Percentiles rank a stretch among this genome's conserved stretches.
Conservation (phyloP, 768 basidiomycete species). For the Trametes punicea region DNA sequence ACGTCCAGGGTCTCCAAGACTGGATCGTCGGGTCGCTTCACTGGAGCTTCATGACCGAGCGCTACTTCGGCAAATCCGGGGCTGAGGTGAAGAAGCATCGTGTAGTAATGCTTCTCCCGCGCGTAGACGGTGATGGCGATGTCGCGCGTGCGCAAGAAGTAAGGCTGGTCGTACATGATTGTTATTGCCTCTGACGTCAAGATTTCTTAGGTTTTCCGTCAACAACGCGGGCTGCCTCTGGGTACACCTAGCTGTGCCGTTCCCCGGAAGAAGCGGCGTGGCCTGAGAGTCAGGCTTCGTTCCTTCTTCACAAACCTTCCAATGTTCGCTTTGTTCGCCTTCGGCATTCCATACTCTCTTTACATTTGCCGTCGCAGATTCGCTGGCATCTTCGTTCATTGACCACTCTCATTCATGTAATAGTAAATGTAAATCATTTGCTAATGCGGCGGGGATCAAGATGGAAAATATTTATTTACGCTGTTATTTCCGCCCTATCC, state of each 20-base stretch:
- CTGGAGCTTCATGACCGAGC: slow-evolving; percentile 68
- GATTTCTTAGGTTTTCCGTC: not conserved
- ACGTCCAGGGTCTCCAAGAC: slow-evolving; percentile 58
- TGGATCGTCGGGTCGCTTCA: slow-evolving; percentile 73
- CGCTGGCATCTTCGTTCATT: not conserved
- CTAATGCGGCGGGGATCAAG: no score
- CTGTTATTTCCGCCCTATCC: not conserved
- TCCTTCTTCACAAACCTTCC: not conserved
- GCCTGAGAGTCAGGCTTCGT: not conserved
- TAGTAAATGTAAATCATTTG: no score
- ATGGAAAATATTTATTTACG: not conserved
- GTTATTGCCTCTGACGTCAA: not conserved
- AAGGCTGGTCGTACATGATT: no score
- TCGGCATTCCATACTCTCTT: not conserved
- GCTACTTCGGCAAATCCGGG: slow-evolving; percentile 65
- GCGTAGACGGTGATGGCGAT: not conserved
- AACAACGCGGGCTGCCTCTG: not conserved
- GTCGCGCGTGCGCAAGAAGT: not conserved
- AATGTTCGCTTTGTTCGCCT: not conserved
- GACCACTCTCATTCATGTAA: no score
- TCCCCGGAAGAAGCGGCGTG: not conserved
- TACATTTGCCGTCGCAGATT: not conserved
- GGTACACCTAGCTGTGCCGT: not conserved
- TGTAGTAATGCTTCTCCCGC: slow-evolving; percentile 41
- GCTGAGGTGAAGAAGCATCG: slow-evolving; percentile 53